Conservation (phyloP, 176 grass and related monocot genomes). For the Alloteropsis semialata region DNA sequence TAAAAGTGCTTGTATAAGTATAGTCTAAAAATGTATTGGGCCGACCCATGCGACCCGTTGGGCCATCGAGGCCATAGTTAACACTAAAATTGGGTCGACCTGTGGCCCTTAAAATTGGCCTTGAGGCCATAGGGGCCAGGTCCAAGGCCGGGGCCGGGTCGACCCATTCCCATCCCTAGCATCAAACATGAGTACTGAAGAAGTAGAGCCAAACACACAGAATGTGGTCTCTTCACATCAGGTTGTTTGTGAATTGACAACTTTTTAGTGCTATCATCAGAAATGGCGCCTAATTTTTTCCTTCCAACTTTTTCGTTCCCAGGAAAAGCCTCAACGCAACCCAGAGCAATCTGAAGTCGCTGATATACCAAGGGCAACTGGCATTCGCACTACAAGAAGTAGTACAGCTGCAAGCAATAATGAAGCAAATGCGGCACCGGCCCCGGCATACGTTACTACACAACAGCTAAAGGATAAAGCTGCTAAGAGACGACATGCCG, state of each 20-base stretch:
- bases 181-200: neutral
- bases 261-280: neutral
- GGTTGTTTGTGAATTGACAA: neutral
- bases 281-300: neutral
- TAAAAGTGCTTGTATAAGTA: no score
- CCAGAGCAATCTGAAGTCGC: neutral
- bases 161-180: no score
- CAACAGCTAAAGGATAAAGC: neutral
- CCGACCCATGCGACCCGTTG: no score
- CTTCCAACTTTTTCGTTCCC: neutral
- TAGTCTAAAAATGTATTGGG: no score
- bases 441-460: neutral
- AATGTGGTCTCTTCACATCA: neutral
- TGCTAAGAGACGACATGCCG: neutral
- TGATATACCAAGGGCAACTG: neutral
- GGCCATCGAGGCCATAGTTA: no score
- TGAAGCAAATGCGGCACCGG: neutral
- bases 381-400: neutral
- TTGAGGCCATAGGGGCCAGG: no score
- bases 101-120: no score
- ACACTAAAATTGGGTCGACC: no score
- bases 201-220: neutral
- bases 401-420: no score
- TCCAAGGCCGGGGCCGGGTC: no score
- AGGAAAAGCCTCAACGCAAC: neutral